Evolutionary conservation across 2,329 filamentous ascomycete species (phyloP).

Genomic region (Botryosphaeria dothidea): DNA sequence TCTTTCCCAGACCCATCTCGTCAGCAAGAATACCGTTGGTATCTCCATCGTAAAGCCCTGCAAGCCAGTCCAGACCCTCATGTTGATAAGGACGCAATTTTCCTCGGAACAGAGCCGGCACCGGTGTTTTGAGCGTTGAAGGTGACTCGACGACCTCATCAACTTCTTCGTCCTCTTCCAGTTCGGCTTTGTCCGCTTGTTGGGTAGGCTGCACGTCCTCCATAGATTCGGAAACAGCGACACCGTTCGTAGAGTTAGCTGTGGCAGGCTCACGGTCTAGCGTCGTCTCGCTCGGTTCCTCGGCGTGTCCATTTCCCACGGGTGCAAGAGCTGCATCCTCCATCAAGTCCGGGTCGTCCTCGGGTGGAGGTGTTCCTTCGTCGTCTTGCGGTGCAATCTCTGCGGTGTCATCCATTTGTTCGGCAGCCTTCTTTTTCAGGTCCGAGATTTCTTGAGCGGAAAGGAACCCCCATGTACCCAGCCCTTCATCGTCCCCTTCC

Average conservation of each 20-base stretch:
- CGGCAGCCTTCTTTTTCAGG: slow-evolving; percentile 15
- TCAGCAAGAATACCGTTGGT: slow-evolving; percentile 97
- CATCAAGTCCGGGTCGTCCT: slow-evolving; percentile 1
- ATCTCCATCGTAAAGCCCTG: slow-evolving; percentile 84
- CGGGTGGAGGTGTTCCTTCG: background rate
- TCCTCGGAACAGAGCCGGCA: slow-evolving; percentile 73
- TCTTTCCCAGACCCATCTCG: slow-evolving; percentile 98
- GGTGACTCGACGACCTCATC: slow-evolving; percentile 27
- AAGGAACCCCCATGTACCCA: slow-evolving; percentile 17
- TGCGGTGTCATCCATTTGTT: slow-evolving; percentile 26
- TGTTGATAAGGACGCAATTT: slow-evolving; percentile 95
- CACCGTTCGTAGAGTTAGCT: background rate
- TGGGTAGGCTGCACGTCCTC: background rate
- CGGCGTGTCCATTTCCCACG: background rate
- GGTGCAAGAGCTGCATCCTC: background rate
- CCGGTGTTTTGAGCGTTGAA: slow-evolving; percentile 53
- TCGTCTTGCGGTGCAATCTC: slow-evolving; percentile 34
- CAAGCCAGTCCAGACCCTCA: slow-evolving; percentile 95
- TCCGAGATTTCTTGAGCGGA: slow-evolving; percentile 15
- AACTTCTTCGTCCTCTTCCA: slow-evolving; percentile 20
- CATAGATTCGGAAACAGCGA: background rate
- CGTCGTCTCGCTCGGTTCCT: background rate
- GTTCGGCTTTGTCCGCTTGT: background rate
- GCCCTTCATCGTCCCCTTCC: slow-evolving; percentile 27
- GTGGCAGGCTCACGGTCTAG: background rate